Evolutionary conservation across 2,329 filamentous ascomycete genomes (phyloP).

Genomic region (Scedosporium dehoogii): DNA sequence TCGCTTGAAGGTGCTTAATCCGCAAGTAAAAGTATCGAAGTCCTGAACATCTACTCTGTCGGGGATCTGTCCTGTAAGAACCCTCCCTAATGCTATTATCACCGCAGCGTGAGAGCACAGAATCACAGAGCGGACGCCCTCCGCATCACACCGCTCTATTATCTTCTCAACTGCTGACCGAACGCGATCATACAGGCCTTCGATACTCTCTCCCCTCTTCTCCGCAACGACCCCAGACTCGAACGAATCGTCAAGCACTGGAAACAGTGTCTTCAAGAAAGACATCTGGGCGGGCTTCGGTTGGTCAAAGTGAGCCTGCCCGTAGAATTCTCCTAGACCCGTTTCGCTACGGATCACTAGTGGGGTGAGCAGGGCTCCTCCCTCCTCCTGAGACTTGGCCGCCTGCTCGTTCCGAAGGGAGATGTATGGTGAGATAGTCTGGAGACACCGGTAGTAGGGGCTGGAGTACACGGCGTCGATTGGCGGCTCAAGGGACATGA

Average conservation of each 20-base stretch:
- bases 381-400: neutral
- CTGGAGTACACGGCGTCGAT: slow-evolving; percentile 73
- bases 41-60: slow-evolving; percentile 63
- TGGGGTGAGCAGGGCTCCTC: slow-evolving; percentile 12
- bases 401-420: slow-evolving; percentile 29
- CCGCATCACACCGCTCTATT: slow-evolving; percentile 61
- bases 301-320: slow-evolving; percentile 74
- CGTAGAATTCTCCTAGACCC: slow-evolving; percentile 80
- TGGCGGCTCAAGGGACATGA: slow-evolving; percentile 52
- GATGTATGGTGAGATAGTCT: slow-evolving; percentile 68
- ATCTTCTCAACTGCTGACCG: slow-evolving; percentile 60
- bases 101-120: slow-evolving; percentile 86
- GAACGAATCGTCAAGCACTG: slow-evolving; percentile 48
- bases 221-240: slow-evolving; percentile 57
- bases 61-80: slow-evolving; percentile 70
- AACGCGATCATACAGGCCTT: slow-evolving; percentile 69
- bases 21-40: slow-evolving; percentile 77
- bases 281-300: slow-evolving; percentile 61
- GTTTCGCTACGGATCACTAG: slow-evolving; percentile 43
- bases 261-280: slow-evolving; percentile 59
- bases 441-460: slow-evolving; percentile 78
- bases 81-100: slow-evolving; percentile 76
- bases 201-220: slow-evolving; percentile 65
- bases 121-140: slow-evolving; percentile 60
- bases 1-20: slow-evolving; percentile 43